Evolutionary conservation across 2,329 filamentous ascomycete genomes (phyloP), one percentile per base, ranked within the genome.

Genomic region (Sporothrix pallida): DNA sequence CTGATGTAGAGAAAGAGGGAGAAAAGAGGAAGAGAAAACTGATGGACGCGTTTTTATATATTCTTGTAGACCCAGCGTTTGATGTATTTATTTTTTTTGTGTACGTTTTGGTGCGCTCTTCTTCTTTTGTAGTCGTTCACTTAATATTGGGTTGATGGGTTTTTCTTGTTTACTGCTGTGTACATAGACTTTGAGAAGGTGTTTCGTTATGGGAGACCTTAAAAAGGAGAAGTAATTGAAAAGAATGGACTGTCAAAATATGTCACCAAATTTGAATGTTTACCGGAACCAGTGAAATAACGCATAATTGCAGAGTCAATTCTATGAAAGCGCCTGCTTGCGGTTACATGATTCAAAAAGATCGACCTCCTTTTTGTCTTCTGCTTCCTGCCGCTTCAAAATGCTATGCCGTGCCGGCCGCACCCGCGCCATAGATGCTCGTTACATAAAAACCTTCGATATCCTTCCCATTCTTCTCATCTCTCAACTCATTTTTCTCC

Each of bases 1-100:
- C 83, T 95, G 79, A 84, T 91, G 80, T 76, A 72, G 44, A 20
- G 20, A 17, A 23, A 15, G 7, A 12, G 8, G 13, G 13, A 42
- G 10, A 42, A 4, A 52, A n/a, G 13, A 31, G 17, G 42, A 62
- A 9, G 5, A 17, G 17, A 37, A 54, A 56, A 17, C 8, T n/a
- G 44, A 2, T 31, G 8, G 10, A 12, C 23, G 5, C 13, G n/a
- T 9, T 8, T 48, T 48, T 26, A 15, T 65, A 15, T 26, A 26
- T 26, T 26, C 23, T 12, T 23, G 17, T 67, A 67, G 62, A 67
- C 12, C 23, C 62, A 67, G 62, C 62, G 62, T n/a, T 37, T 44
- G 58, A 42, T 62, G 58, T 62, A 62, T 42, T 42, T 62, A 23
- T 26, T 3, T 10, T 37, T 54, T n/a, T 20, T 46, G 5, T 23